Evolutionary conservation across 139 green algal species (phyloP).

Genomic region (Picochlorum sp.): DNA sequence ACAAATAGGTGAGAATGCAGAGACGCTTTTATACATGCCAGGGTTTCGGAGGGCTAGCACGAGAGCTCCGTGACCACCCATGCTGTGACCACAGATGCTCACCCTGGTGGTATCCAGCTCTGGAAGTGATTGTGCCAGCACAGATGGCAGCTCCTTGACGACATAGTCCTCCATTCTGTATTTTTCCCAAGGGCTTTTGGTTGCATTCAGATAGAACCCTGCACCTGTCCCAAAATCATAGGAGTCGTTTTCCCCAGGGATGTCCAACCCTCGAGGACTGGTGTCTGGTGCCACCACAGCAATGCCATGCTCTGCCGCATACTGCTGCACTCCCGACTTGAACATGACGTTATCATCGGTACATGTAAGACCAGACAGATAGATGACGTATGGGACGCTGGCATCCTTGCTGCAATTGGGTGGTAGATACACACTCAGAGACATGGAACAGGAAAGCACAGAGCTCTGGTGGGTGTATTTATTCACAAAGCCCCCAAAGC

Average conservation of each 20-base stretch:
- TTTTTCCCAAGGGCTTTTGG: conserved; percentile 35
- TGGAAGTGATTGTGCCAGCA: conserved; percentile 33
- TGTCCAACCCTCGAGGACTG: conserved; percentile 73
- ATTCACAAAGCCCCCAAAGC: conserved; percentile 55
- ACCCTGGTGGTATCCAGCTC: conserved; percentile 37
- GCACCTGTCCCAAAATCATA: conserved; percentile 72
- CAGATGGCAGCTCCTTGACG: conserved; percentile 58
- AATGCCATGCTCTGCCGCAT: conserved; percentile 58
- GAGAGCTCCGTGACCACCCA: conserved; percentile 88
- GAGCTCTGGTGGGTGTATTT: conserved; percentile 59
- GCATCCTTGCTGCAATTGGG: conserved; percentile 7
- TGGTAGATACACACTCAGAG: conserved; percentile 60
- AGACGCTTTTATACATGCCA: conserved; percentile 63
- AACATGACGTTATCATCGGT: conserved; percentile 86
- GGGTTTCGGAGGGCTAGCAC: conserved; percentile 79
- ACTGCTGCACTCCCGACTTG: conserved; percentile 68
- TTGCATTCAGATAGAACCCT: conserved; percentile 84
- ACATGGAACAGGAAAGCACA: conserved; percentile 67
- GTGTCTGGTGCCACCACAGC: conserved; percentile 82
- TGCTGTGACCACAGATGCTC: conserved; percentile 70
- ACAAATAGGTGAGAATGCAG: conserved; percentile 87
- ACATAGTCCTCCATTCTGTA: conserved; percentile 96
- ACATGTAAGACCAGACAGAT: conserved; percentile 87
- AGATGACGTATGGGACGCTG: conserved; percentile 68
- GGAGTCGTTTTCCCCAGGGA: conserved; percentile 70